Conservation (phyloP, 768 basidiomycete species). For the Boletus barrowsii region DNA sequence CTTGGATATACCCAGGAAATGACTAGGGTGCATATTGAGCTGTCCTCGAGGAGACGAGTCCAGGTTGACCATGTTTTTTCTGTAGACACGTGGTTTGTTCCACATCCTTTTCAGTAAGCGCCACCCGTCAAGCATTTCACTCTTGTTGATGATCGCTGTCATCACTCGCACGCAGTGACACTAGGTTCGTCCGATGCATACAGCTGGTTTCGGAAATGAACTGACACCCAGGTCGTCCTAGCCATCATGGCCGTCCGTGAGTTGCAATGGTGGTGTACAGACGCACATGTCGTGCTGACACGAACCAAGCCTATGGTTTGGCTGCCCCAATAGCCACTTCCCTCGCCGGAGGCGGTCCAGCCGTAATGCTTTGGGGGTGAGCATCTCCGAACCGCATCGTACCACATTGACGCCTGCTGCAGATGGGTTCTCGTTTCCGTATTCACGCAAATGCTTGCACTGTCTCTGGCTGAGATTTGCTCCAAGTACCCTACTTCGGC, state of each 20-base stretch:
- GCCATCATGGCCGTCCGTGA: slow-evolving; percentile 63
- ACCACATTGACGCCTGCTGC: background rate
- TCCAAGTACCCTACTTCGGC: slow-evolving; percentile 61
- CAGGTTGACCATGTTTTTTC: background rate
- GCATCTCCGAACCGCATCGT: background rate
- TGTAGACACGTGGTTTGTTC: slow-evolving; percentile 47
- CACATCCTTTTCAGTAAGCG: slow-evolving; percentile 54
- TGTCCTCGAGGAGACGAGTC: background rate
- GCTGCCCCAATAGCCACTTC: slow-evolving; percentile 55
- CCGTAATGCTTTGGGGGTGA: slow-evolving; percentile 58
- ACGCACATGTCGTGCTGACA: slow-evolving; percentile 1
- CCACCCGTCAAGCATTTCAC: background rate
- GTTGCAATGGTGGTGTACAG: slow-evolving; percentile 20
- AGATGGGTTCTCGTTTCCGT: slow-evolving; percentile 54
- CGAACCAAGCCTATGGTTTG: slow-evolving; percentile 48
- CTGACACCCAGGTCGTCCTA: slow-evolving; percentile 19
- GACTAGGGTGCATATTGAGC: slow-evolving; percentile 38
- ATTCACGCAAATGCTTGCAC: slow-evolving; percentile 45
- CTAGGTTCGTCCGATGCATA: slow-evolving; percentile 35
- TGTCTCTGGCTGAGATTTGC: slow-evolving; percentile 57
- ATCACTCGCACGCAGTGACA: slow-evolving; percentile 37
- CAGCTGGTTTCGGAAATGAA: background rate
- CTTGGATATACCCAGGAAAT: slow-evolving; percentile 58
- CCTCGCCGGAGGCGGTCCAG: slow-evolving; percentile 53
- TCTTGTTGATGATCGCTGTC: background rate